Base-by-base conservation (phyloP, 73 alveolate species). In the Tetrahymena elliotti region DNA sequence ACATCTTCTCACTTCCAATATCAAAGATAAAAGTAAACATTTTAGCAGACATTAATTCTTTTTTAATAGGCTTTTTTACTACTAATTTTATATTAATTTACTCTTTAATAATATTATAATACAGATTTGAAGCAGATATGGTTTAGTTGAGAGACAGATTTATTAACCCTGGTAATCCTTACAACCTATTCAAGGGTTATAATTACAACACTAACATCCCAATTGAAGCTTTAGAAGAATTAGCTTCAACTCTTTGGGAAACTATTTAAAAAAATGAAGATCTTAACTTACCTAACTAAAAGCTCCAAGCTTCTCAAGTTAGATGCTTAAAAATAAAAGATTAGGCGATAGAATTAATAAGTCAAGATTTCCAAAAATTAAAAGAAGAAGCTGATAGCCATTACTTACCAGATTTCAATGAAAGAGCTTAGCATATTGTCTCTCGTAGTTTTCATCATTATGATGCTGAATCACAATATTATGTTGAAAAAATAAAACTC, bases 231-330 rank as follows among this genome's bases (percentile, higher is more conserved):
- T 34, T 94, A 53, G 94, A 93, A 83, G 39, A 94, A 11, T 94
- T 83, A 40, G 92, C 93, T 33, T 39, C 84, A 4, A 94, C 92
- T 39, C 92, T 94, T 94, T 94, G 96, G 96, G 94, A 94, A 0
- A 82, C 93, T 12, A 94, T 94, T 83, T 16, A 83, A 31, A 82
- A 94, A 41, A 94, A 94, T 94, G 93, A 94, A 33, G 96, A 94
- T 94, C 52, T 94, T n/a, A 94, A 94, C 93, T 84, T 94, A 38
- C 96, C 96, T 39, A 94, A 94, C 84, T 93, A 94, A 88, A 94
- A 94, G 38, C 53, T 94, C 9, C 68, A 83, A 27, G 93, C 93
- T 37, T 94, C 96, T 2, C 92, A 94, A 41, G 93, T 94, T 93
- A 94, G 96, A 83, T 94, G 96, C 38, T 39, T 39, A 94, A 83